phyloP scores from a whole-genome alignment of 1,284 basidiomycete genomes.

The Ganoderma resinaceum region DNA sequence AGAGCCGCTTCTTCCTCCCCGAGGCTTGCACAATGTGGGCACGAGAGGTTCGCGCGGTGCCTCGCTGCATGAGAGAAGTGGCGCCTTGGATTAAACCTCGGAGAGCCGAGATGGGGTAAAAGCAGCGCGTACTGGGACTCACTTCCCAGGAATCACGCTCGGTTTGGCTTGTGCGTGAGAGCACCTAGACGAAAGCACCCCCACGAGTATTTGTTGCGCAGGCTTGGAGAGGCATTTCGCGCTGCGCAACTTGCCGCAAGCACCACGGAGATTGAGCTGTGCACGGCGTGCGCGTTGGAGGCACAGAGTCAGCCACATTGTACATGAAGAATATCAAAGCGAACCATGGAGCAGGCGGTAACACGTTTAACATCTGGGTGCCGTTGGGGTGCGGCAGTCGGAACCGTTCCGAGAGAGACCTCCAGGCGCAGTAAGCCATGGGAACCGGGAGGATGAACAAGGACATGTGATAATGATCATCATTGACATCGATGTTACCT shows the following conservation, averaged over 20 bases:
- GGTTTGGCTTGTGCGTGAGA: conserved; percentile 20
- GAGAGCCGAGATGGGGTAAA: conserved; percentile 24
- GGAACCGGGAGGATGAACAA: conserved; percentile 16
- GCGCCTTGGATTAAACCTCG: conserved; percentile 20
- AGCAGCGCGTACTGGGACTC: conserved; percentile 13
- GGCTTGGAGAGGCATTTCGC: neutral
- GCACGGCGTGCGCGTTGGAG: neutral
- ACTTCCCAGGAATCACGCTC: neutral
- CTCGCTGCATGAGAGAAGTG: conserved; percentile 22
- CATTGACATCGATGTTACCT: conserved; percentile 23
- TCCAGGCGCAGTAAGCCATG: conserved; percentile 21
- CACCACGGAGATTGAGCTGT: neutral
- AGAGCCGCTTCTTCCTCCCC: conserved; percentile 23
- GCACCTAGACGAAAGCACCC: conserved; percentile 12
- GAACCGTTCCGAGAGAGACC: conserved; percentile 18
- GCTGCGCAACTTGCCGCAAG: neutral
- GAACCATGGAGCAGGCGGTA: neutral
- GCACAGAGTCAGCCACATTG: conserved; percentile 6
- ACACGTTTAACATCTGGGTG: conserved; percentile 6
- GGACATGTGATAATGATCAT: conserved; percentile 20
- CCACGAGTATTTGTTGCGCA: conserved; percentile 4
- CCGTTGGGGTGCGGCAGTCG: conserved; percentile 12
- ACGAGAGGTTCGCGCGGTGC: conserved; percentile 24
- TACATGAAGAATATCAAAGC: neutral
- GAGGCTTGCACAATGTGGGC: conserved; percentile 18